Conservation (phyloP, 768 basidiomycete genomes). For the Naganishia friedmannii region DNA sequence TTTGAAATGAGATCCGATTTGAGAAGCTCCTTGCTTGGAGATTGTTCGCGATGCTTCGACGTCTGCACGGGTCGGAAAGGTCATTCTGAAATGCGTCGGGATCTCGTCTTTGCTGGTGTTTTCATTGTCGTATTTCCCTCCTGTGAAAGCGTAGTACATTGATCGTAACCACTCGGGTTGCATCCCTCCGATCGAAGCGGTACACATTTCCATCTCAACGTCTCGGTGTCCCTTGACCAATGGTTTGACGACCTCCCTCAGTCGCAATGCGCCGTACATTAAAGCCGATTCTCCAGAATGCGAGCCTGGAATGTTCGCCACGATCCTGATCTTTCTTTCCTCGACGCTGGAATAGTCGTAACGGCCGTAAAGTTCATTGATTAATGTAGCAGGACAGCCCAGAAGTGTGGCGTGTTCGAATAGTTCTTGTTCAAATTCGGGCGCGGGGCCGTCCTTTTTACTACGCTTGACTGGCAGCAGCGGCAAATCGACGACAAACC, state of each 20-base stretch:
- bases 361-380: constrained; percentile 24
- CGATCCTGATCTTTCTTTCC: constrained; percentile 20
- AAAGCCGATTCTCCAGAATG: constrained; percentile 20
- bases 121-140: constrained; percentile 21
- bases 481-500: constrained; percentile 34
- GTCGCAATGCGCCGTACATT: constrained; percentile 27
- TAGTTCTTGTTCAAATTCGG: constrained; percentile 31
- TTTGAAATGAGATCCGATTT: constrained; percentile 31
- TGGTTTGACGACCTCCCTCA: constrained; percentile 28
- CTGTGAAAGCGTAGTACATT: constrained; percentile 31
- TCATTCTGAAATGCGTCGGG: constrained; percentile 17
- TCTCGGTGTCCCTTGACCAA: constrained; percentile 10
- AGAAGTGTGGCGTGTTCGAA: constrained; percentile 27
- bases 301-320: constrained; percentile 25
- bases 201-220: constrained; percentile 27
- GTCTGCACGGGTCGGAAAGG: constrained; percentile 24
- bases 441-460: neutral
- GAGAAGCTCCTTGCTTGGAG: constrained; percentile 27
- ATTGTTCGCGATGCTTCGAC: constrained; percentile 25
- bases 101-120: neutral
- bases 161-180: constrained; percentile 24
- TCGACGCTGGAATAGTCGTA: constrained; percentile 30
- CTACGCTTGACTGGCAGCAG: neutral
- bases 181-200: constrained; percentile 29
- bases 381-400: constrained; percentile 25